Conservation (phyloP, 2,329 filamentous ascomycete species). For the Diaporthe batatas region DNA sequence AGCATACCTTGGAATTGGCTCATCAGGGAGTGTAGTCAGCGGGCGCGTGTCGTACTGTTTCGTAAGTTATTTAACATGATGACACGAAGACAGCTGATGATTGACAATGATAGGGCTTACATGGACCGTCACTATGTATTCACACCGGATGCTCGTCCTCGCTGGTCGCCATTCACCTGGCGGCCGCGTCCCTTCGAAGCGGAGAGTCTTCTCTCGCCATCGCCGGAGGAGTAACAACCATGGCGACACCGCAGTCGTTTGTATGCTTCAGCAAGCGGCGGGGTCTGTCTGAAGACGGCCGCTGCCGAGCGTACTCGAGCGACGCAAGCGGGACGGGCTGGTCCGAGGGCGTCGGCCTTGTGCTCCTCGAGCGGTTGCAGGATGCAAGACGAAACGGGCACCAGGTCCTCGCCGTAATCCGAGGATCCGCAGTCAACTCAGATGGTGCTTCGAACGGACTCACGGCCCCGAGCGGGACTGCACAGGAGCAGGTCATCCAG, state of each 20-base stretch:
- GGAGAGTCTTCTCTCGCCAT: constrained; percentile 20
- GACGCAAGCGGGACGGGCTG: constrained; percentile 59
- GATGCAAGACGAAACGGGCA: constrained; percentile 58
- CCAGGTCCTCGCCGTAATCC: constrained; percentile 53
- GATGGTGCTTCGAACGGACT: constrained; percentile 54
- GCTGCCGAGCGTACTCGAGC: constrained; percentile 52
- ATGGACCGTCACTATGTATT: constrained; percentile 23
- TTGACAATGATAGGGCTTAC: neutral
- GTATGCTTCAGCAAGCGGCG: constrained; percentile 28
- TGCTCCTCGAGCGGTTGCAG: constrained; percentile 58
- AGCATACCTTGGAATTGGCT: constrained; percentile 19
- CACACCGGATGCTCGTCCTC: constrained; percentile 33
- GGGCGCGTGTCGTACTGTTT: constrained; percentile 30
- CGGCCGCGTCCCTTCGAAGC: constrained; percentile 17
- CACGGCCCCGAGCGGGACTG: constrained; percentile 44
- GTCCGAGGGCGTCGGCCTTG: constrained; percentile 57
- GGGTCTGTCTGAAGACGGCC: constrained; percentile 45
- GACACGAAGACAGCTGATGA: neutral
- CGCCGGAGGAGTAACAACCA: constrained; percentile 21
- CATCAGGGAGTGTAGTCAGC: constrained; percentile 18
- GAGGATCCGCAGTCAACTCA: constrained; percentile 52
- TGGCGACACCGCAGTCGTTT: constrained; percentile 24
- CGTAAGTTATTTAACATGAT: neutral
- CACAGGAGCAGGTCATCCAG: constrained; percentile 46
- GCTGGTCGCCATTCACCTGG: constrained; percentile 26